Percentiles rank a stretch among this genome's conserved stretches.
Conservation (phyloP, 805 yeast species). For the Saccharomycopsis sp. region DNA sequence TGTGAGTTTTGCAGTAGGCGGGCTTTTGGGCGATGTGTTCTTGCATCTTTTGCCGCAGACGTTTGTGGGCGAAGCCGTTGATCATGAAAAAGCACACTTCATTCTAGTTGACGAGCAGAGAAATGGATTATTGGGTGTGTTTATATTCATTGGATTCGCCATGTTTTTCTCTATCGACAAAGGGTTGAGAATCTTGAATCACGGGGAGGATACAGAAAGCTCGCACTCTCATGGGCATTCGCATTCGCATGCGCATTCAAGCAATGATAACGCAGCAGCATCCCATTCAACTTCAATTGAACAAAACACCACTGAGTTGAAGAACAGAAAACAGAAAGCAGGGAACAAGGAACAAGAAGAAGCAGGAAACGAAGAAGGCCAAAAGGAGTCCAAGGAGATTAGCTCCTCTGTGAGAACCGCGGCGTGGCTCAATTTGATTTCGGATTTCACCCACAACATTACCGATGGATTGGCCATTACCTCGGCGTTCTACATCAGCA, state of each 20-base stretch:
- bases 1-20: constrained; percentile 70
- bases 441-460: constrained; percentile 66
- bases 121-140: constrained; percentile 41
- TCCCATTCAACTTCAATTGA: constrained; percentile 22
- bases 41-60: constrained; percentile 65
- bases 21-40: constrained; percentile 66
- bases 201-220: constrained; percentile 23
- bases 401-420: constrained; percentile 33
- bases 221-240: constrained; percentile 38
- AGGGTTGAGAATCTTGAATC: constrained; percentile 41
- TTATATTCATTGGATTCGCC: constrained; percentile 53
- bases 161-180: constrained; percentile 57
- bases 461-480: constrained; percentile 74
- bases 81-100: constrained; percentile 32
- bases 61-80: constrained; percentile 44
- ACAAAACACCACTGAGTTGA: not conserved
- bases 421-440: constrained; percentile 56
- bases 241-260: constrained; percentile 36
- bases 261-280: constrained; percentile 22
- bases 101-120: constrained; percentile 44
- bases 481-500: constrained; percentile 55
- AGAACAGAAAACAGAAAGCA: constrained; percentile 21
- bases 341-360: constrained; percentile 24
- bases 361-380: constrained; percentile 25
- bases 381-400: constrained; percentile 23